These are phyloP conservation scores for Magnusiomyces sp. DNA, from an alignment of 1,139 yeast species.

Conservation along the genomic window DNA sequence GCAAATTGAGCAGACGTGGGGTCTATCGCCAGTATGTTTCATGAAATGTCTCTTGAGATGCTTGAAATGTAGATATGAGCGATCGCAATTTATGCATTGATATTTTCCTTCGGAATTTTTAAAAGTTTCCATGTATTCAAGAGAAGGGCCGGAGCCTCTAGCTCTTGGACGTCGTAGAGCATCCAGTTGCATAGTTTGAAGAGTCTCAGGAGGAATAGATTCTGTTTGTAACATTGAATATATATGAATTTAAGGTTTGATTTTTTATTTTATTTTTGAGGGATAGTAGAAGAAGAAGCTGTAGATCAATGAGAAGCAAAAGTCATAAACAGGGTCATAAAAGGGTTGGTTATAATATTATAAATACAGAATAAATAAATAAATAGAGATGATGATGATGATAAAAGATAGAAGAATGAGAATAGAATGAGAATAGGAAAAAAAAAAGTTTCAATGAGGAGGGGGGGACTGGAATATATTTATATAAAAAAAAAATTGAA, in stretches of 20 bases:
- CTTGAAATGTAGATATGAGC: conserved; percentile 14
- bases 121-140: conserved; percentile 13
- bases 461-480: not conserved
- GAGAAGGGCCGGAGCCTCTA: conserved; percentile 4
- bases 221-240: not conserved
- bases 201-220: not conserved
- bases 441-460: not conserved
- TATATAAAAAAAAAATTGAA: not conserved
- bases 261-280: not conserved
- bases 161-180: conserved; percentile 1
- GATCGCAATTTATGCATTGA: conserved; percentile 17
- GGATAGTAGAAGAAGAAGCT: not conserved
- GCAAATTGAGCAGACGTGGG: conserved; percentile 15
- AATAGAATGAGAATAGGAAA: too few relatives aligned
- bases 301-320: not conserved
- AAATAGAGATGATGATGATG: not conserved
- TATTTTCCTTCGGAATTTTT: conserved; percentile 19
- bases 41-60: conserved; percentile 16
- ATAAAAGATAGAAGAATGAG: not conserved
- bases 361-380: not conserved
- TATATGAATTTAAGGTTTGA: not conserved
- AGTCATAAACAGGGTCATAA: not conserved
- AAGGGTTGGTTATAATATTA: too few relatives aligned
- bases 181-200: not conserved
- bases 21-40: conserved; percentile 17